Base-by-base conservation (phyloP, 768 basidiomycete genomes). In the Leucocoprinus sp. region DNA sequence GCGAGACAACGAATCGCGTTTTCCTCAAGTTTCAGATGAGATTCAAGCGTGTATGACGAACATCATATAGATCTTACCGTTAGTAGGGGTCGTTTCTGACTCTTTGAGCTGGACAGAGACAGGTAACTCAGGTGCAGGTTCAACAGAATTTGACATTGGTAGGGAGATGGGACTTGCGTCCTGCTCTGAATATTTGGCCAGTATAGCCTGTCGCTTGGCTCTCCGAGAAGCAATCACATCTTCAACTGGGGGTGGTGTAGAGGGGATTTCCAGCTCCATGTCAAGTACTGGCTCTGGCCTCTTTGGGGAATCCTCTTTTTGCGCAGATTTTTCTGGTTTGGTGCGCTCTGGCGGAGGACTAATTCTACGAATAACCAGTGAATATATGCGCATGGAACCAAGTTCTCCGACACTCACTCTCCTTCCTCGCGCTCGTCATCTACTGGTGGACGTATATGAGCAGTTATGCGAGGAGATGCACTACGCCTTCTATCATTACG, bases 361-460 rank as follows among this genome's bases (percentile, higher is more conserved):
- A 53, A 86, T 83, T 60, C 86, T 88, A 49, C 19, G 29, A 41
- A 37, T 42, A 24, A 45, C 42, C 51, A 42, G 35, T 29, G 18
- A 29, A 43, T 49, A 15, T 34, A 41, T 18, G 14, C 36, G 45
- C 28, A 27, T 37, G 46, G 49, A n/a, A n/a, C n/a, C n/a, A n/a
- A n/a, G 43, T 43, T 51, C 59, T 54, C 62, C 61, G 61, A 70
- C 55, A 92, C 92, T 85, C 66, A 93, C 90, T 95, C 92, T 72
- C 87, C 91, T 73, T 93, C 92, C 68, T 92, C 87, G 60, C 65
- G 83, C 53, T 89, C 87, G 9, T 78, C 76, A 42, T 75, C 74
- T 9, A 61, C 53, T 4, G 50, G 50, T 51, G 47, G 33, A 35
- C 53, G 43, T 49, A 56, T 46, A 19, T 40, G 52, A 39, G 54